Percentiles rank a stretch among this genome's conserved stretches.
phyloP scores from a whole-genome alignment of 106 monocot genomes.

The Triglochin maritima region DNA sequence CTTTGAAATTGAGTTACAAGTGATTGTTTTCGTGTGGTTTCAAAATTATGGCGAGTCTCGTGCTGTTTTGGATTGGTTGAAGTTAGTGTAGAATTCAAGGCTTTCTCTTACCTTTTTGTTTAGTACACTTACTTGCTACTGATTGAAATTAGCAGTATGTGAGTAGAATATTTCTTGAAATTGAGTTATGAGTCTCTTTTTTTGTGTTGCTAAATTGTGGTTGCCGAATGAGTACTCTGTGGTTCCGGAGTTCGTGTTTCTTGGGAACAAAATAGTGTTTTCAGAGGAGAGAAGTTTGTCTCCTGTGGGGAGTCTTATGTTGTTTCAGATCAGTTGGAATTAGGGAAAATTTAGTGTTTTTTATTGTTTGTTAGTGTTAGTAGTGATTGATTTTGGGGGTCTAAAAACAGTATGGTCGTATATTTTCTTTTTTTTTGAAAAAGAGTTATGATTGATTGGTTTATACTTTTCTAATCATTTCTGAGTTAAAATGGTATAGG shows the following conservation, averaged over 20 bases:
- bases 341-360: background rate
- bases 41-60: background rate
- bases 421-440: too few relatives aligned
- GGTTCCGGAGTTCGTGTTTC: slow-evolving; percentile 41
- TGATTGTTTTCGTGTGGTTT: background rate
- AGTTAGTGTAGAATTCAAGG: background rate
- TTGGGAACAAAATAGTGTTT: slow-evolving; percentile 56
- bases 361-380: too few relatives aligned
- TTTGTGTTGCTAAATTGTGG: background rate
- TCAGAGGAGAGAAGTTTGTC: slow-evolving; percentile 25
- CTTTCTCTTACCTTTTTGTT: background rate
- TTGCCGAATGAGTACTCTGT: slow-evolving; percentile 59
- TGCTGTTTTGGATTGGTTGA: too few relatives aligned
- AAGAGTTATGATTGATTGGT: too few relatives aligned
- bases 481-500: too few relatives aligned
- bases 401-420: too few relatives aligned
- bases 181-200: background rate
- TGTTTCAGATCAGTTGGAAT: background rate
- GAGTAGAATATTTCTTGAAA: too few relatives aligned
- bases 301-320: slow-evolving; percentile 16
- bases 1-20: background rate
- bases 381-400: too few relatives aligned
- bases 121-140: too few relatives aligned
- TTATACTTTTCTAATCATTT: too few relatives aligned
- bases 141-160: too few relatives aligned